A percentile compares a stretch with the other conserved stretches of the same genome.
phyloP scores from a whole-genome alignment of 1,139 yeast genomes.

The Pichia sp. region DNA sequence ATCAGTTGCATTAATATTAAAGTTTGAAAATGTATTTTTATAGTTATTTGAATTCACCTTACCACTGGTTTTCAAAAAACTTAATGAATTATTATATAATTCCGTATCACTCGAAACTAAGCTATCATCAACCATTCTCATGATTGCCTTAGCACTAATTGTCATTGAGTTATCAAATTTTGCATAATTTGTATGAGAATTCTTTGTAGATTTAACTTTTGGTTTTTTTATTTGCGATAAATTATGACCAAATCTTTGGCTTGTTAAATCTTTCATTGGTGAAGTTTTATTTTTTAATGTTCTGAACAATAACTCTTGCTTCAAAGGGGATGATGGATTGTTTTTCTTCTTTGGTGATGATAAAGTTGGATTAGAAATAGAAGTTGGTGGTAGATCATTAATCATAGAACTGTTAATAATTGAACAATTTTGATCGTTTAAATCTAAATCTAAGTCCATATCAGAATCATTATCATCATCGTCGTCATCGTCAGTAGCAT shows the following conservation, averaged over 20 bases:
- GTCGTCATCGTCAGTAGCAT: slow-evolving; percentile 4
- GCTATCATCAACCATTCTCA: slow-evolving; percentile 33
- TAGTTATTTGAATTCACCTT: too few species aligned
- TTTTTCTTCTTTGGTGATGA: slow-evolving; percentile 5
- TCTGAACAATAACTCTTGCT: slow-evolving; percentile 2
- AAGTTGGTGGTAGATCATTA: slow-evolving; percentile 1
- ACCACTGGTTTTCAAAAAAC: slow-evolving; percentile 8
- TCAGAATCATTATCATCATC: background rate
- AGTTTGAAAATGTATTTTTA: background rate
- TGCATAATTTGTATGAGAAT: slow-evolving; percentile 20
- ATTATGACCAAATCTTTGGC: slow-evolving; percentile 12
- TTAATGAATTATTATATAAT: slow-evolving; percentile 20
- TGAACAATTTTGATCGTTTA: background rate
- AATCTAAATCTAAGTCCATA: background rate
- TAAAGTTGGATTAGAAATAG: background rate
- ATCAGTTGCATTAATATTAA: slow-evolving; percentile 28
- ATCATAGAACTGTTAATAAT: slow-evolving; percentile 1
- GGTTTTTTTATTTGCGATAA: slow-evolving; percentile 9
- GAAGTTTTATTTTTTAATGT: slow-evolving; percentile 7
- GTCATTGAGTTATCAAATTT: slow-evolving; percentile 31
- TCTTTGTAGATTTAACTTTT: background rate
- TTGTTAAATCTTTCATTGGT: slow-evolving; percentile 10
- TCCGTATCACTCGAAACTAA: slow-evolving; percentile 32
- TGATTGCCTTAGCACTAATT: slow-evolving; percentile 30
- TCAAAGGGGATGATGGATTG: background rate